Evolutionary conservation across 75 land plant genomes (phyloP), one percentile per base, ranked within the genome.

Genomic region (Cunninghamia lanceolata): DNA sequence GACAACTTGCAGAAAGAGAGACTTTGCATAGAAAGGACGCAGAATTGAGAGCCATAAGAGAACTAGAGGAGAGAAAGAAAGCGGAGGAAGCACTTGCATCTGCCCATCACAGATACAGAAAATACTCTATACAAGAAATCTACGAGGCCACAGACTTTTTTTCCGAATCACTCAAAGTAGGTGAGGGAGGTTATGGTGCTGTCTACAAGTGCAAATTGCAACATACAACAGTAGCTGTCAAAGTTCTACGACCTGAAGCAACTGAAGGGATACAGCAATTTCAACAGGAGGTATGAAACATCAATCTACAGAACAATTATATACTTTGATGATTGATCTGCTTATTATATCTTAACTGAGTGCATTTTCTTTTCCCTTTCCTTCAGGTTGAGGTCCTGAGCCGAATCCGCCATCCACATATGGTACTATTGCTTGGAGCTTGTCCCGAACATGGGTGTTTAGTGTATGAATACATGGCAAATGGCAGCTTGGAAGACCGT

Each of bases 181-280:
- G 96, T 4, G 95, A 94, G 89, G 96, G 96, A 32, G 96, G 96
- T 5, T 94, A 94, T 73, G 95, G 95, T 16, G 88, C 93, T 32
- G 95, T 94, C 8, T 94, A 91, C 77, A 90, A 75, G 89, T 91
- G 92, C 71, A 88, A 54, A 43, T 86, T 94, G 47, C 91, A 94
- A 83, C 94, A 91, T 85, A 94, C 93, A 9, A 85, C 92, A 0
- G 95, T 93, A 28, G 95, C 95, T 30, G 90, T 94, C 79, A 94
- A 94, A 81, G 93, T 90, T 39, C 89, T 94, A 25, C 87, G 92
- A 53, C 88, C 90, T 66, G 94, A 93, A 85, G 95, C 94, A 82
- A 83, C 89, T n/a, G 95, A 93, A 86, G 94, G 95, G 42, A 86
- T 59, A 71, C 89, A 89, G 68, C 93, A 94, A 83, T 94, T 94